Conservation (phyloP, 345 rosid genomes). For the Aquilaria malaccensis region DNA sequence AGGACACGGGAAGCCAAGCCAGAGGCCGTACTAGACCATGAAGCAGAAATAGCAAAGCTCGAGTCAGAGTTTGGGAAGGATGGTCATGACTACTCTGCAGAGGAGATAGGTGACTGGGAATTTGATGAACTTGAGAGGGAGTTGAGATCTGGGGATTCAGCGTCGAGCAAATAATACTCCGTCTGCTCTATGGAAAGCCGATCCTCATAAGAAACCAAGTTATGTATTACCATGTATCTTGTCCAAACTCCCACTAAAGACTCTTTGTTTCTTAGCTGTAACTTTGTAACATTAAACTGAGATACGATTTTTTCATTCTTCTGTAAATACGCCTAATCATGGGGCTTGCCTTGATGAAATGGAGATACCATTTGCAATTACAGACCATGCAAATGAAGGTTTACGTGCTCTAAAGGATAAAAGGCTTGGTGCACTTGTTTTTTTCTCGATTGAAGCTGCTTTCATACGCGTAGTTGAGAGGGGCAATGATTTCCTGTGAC, state of each 20-base stretch:
- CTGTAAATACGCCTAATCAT: constrained; percentile 39
- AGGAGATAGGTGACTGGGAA: constrained; percentile 93
- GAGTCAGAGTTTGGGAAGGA: constrained; percentile 92
- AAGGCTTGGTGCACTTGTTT: too few species aligned
- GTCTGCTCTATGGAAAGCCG: background rate
- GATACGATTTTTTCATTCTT: constrained; percentile 31
- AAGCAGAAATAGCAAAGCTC: constrained; percentile 82
- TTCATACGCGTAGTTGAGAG: too few species aligned
- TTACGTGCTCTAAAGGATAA: too few species aligned
- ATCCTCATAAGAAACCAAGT: background rate
- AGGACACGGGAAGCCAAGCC: constrained; percentile 24
- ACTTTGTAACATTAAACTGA: constrained; percentile 19
- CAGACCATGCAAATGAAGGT: too few species aligned
- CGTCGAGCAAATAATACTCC: constrained; percentile 16
- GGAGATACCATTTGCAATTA: too few species aligned
- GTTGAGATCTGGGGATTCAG: constrained; percentile 40
- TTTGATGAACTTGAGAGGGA: constrained; percentile 96
- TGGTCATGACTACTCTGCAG: constrained; percentile 58
- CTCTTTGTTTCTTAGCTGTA: constrained; percentile 24
- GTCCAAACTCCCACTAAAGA: constrained; percentile 16
- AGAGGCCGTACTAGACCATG: constrained; percentile 42
- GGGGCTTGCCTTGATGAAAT: too few species aligned
- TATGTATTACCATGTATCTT: constrained; percentile 4
- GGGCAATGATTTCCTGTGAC: too few species aligned
- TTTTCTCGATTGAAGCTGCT: too few species aligned